These are phyloP conservation scores for Saururus chinensis DNA, from an alignment of 164 flowering plant genomes.

Conservation along the genomic window DNA sequence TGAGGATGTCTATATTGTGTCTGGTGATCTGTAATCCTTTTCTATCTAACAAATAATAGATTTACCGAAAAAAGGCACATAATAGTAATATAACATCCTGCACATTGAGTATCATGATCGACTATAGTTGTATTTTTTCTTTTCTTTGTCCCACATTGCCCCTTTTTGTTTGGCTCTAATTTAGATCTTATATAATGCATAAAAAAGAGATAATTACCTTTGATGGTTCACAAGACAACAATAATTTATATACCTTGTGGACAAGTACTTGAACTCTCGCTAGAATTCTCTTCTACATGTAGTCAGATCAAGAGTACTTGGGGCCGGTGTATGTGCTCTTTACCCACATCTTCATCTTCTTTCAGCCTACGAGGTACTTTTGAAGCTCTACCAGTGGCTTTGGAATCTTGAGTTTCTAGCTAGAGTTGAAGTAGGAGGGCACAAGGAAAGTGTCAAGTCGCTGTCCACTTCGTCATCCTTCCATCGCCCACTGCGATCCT, in stretches of 20 bases:
- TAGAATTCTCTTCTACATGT: slow-evolving; percentile 59
- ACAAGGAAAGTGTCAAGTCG: slow-evolving; percentile 39
- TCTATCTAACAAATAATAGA: no score
- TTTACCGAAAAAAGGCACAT: no score
- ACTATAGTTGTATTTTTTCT: no score
- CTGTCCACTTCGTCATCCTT: slow-evolving; percentile 15
- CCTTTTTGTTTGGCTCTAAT: no score
- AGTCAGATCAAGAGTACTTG: slow-evolving; percentile 90
- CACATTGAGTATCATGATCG: no score
- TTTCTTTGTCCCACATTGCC: no score
- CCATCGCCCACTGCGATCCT: slow-evolving; percentile 1
- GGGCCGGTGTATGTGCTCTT: slow-evolving; percentile 17
- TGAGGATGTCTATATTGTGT: no score
- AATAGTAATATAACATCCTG: no score
- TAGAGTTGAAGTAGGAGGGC: slow-evolving; percentile 5
- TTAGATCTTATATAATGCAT: not conserved
- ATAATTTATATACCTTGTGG: slow-evolving; percentile 9
- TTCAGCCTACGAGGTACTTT: slow-evolving; percentile 22
- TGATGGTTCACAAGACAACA: slow-evolving; percentile 8
- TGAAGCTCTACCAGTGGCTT: not conserved
- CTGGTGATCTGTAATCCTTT: no score
- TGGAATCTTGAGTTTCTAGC: slow-evolving; percentile 6
- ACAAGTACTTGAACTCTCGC: slow-evolving; percentile 81
- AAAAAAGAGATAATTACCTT: slow-evolving; percentile 8
- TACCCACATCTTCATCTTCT: slow-evolving; percentile 13